Percentiles rank a stretch among this genome's conserved stretches.
These are phyloP conservation scores for Mucor saturninus DNA, from an alignment of 371 early-diverging fungal species.

Conservation along the genomic window DNA sequence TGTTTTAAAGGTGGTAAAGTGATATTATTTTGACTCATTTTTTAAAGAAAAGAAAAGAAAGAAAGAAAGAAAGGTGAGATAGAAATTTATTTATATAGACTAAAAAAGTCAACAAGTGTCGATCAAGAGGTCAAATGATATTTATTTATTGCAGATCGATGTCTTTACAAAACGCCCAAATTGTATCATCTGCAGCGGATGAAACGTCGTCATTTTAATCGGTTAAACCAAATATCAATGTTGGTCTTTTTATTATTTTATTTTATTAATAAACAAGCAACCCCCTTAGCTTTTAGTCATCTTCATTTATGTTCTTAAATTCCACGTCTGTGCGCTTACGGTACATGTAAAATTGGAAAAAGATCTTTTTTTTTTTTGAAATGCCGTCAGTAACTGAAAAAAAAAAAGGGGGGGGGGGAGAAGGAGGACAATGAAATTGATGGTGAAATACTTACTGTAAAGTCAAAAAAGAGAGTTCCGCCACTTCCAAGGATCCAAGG, in stretches of 20 bases:
- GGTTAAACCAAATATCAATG: background rate
- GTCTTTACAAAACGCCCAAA: constrained; percentile 9
- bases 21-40: constrained; percentile 16
- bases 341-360: constrained; percentile 58
- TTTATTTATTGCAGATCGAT: constrained; percentile 22
- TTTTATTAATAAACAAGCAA: background rate
- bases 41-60: constrained; percentile 3
- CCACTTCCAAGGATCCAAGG: constrained; percentile 77
- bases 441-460: constrained; percentile 43
- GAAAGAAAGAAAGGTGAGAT: constrained; percentile 4
- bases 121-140: constrained; percentile 28
- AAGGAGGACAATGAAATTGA: background rate
- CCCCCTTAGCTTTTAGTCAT: background rate
- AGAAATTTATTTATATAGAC: constrained; percentile 4
- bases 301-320: background rate
- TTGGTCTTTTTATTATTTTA: background rate
- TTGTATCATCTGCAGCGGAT: constrained; percentile 16
- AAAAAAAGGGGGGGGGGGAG: too few relatives aligned
- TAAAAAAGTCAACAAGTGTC: background rate
- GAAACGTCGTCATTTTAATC: constrained; percentile 26
- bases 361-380: constrained; percentile 36
- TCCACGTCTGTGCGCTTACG: constrained; percentile 7
- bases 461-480: constrained; percentile 71
- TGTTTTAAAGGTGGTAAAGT: constrained; percentile 29
- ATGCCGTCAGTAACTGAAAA: too few relatives aligned